phyloP scores from a whole-genome alignment of 805 yeast genomes.

The Candida adriatica region DNA sequence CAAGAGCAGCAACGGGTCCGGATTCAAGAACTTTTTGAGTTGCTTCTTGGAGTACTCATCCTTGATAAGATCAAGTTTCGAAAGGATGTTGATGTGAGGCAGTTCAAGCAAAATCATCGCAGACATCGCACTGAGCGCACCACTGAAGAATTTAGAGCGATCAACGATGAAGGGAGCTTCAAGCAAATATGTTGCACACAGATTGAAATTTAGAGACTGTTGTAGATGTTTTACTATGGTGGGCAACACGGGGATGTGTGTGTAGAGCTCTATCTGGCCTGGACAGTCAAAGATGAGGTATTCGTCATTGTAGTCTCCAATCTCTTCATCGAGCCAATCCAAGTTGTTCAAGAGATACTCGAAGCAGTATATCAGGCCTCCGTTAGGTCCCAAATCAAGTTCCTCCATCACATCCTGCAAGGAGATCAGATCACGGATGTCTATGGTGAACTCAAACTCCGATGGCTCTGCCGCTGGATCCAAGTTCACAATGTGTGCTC shows the following conservation, averaged over 20 bases:
- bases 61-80: constrained; percentile 81
- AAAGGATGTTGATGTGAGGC: constrained; percentile 88
- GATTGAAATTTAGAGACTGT: constrained; percentile 69
- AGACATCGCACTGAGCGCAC: constrained; percentile 94
- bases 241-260: constrained; percentile 92
- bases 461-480: constrained; percentile 97
- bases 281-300: constrained; percentile 94
- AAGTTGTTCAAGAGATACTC: constrained; percentile 83
- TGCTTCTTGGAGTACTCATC: constrained; percentile 71
- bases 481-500: constrained; percentile 89
- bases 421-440: constrained; percentile 84
- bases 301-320: constrained; percentile 94
- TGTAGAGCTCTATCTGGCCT: constrained; percentile 91
- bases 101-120: constrained; percentile 94
- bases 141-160: constrained; percentile 86
- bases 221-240: constrained; percentile 80
- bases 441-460: constrained; percentile 87
- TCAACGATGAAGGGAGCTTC: constrained; percentile 95
- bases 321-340: constrained; percentile 97
- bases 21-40: constrained; percentile 78
- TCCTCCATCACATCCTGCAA: constrained; percentile 95
- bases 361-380: constrained; percentile 88
- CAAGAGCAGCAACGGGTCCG: constrained; percentile 76
- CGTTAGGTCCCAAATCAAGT: constrained; percentile 89
- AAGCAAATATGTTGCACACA: constrained; percentile 87